Base-by-base conservation (phyloP, 768 basidiomycete genomes). In the Russula sp. region DNA sequence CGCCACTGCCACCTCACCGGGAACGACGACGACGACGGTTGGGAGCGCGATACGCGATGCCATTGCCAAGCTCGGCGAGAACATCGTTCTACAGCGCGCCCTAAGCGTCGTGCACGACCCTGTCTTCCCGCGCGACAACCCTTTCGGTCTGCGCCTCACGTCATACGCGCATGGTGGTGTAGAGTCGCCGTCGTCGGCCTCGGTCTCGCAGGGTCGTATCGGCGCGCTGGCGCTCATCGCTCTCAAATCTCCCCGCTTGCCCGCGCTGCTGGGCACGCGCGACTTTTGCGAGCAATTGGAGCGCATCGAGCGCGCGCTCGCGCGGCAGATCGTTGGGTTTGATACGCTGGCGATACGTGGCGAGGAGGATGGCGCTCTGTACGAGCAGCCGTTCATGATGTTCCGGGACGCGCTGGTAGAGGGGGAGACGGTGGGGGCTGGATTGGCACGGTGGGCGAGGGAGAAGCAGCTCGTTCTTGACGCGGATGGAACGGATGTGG, bases 21-120 rank as follows among this genome's bases (percentile, higher is more conserved):
- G 42, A 13, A 55, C 54, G n/a, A 18, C 18, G 20, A 29, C 20
- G 35, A 64, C 72, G 46, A 85, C 85, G 7, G 83, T 91, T 7
- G 78, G 76, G 16, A 76, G 75, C 64, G 80, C 89, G 59, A 86
- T 92, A 69, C 82, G 81, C 57, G 81, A 87, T 69, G 71, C 85
- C 50, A 84, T 91, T 65, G 79, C 87, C 60, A 84, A 87, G 75
- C 80, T 91, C 56, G 87, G 93, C 14, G 51, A 53, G 72, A 92
- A 89, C 64, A 81, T 93, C 50, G 77, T 81, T 0, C 70, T 93
- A 18, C 81, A 83, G 56, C 79, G 91, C 59, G 91, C 84, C 3
- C 56, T 43, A 42, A 60, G 50, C 35, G 64, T 67, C 32, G 60
- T 49, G 32, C 64, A 48, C 35, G 60, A 63, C 42, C 67, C 65